Evolutionary conservation across 352 stramenopile genomes (phyloP).

Genomic region (Phytophthora pseudosyringae): DNA sequence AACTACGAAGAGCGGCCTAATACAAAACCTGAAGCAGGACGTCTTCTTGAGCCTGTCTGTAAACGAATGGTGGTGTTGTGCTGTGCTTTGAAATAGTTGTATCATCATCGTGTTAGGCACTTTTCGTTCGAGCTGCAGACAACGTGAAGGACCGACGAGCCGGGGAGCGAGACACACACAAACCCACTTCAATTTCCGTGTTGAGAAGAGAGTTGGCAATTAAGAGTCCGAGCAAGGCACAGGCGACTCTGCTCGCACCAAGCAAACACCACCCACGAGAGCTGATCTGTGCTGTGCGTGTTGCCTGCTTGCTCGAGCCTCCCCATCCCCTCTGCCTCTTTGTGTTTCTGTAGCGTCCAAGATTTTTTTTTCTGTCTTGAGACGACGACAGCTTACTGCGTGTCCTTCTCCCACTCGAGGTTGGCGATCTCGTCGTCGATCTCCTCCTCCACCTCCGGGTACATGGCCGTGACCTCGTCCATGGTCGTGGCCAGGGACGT

Average conservation of each 20-base stretch:
- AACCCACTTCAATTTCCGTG: conserved; percentile 42
- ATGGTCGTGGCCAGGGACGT: conserved; percentile 87
- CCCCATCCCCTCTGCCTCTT: conserved; percentile 20
- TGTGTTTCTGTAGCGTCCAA: conserved; percentile 15
- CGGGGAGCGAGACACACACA: conserved; percentile 15
- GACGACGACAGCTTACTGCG: conserved; percentile 54
- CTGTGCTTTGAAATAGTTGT: conserved; percentile 32
- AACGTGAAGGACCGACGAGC: conserved; percentile 8
- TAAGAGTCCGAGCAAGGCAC: conserved; percentile 21
- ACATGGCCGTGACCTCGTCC: conserved; percentile 86
- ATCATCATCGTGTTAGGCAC: conserved; percentile 37
- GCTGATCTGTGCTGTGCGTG: conserved; percentile 10
- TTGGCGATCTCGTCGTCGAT: conserved; percentile 91
- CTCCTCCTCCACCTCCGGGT: conserved; percentile 85
- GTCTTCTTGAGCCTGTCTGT: neutral
- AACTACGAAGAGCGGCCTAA: conserved; percentile 15
- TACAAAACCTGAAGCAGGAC: conserved; percentile 7
- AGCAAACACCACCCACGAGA: conserved; percentile 4
- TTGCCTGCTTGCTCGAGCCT: neutral
- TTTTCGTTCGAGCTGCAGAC: conserved; percentile 20
- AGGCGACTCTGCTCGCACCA: conserved; percentile 8
- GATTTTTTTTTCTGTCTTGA: conserved; percentile 10
- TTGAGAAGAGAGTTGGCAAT: conserved; percentile 41
- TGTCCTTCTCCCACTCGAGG: conserved; percentile 92
- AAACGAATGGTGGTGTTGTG: neutral